Evolutionary conservation across 2,329 filamentous ascomycete genomes (phyloP).

Genomic region (Fusarium nodosum): DNA sequence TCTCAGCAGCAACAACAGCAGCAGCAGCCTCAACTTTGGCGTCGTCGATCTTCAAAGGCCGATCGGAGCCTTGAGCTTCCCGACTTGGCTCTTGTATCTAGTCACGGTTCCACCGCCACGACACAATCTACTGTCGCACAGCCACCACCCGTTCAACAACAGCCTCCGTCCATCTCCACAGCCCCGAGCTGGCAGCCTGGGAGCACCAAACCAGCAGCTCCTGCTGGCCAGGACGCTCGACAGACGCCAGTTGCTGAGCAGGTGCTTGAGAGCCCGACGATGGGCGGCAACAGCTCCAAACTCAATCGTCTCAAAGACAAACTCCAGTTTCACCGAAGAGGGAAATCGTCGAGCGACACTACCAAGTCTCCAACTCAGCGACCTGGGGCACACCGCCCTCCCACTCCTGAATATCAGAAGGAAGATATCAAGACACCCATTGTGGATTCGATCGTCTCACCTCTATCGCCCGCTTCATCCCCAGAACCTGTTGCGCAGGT

Average conservation of each 20-base stretch:
- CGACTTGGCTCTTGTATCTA: constrained; percentile 63
- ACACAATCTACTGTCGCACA: constrained; percentile 35
- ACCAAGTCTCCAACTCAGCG: constrained; percentile 39
- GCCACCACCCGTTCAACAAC: constrained; percentile 36
- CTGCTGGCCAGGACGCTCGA: constrained; percentile 29
- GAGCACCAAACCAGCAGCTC: constrained; percentile 23
- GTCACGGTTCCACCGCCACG: constrained; percentile 65
- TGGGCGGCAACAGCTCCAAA: constrained; percentile 55
- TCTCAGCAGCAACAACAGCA: constrained; percentile 34
- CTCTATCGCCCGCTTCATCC: constrained; percentile 62
- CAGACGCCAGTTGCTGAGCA: constrained; percentile 31
- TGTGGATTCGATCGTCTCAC: constrained; percentile 57
- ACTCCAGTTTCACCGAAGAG: constrained; percentile 47
- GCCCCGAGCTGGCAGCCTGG: constrained; percentile 35
- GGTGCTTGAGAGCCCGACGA: constrained; percentile 45
- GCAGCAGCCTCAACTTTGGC: constrained; percentile 59
- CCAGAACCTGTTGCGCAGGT: constrained; percentile 53
- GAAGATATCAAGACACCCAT: constrained; percentile 58
- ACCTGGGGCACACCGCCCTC: constrained; percentile 56
- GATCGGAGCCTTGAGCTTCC: constrained; percentile 63
- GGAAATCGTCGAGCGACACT: constrained; percentile 44
- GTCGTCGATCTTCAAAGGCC: constrained; percentile 64
- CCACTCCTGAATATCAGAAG: constrained; percentile 64
- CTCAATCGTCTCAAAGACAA: constrained; percentile 52
- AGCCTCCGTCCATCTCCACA: constrained; percentile 34